Evolutionary conservation across 306 rosid species (phyloP), one percentile per base, ranked within the genome.

Genomic region (Corylus avellana): DNA sequence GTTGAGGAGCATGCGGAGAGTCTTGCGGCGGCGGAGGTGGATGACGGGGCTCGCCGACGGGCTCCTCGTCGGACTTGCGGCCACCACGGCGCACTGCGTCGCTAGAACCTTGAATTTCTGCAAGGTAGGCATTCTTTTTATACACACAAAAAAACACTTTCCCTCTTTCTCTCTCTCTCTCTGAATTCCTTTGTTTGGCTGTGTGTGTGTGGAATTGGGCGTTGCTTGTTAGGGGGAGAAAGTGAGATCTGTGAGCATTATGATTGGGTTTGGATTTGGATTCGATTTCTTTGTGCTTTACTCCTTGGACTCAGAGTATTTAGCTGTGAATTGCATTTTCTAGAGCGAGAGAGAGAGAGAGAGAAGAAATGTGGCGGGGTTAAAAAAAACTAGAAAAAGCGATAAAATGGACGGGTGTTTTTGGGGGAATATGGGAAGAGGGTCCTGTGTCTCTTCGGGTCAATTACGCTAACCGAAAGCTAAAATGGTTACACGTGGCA

Each of bases 71-170:
- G 96, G 92, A 73, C 97, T 90, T 50, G 81, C 85, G 76, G 97
- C 88, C 77, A 92, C 89, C 62, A 92, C 89, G 68, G 96, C 89
- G 74, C 97, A 93, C 79, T 86, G 90, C n/a, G 96, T 74, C 27
- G 98, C 98, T 16, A 93, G 73, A 74, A 88, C 90, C 94, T 88
- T 94, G 89, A 94, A 92, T 86, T 90, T 89, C 42, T 91, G 94
- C 69, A 92, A 84, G 12, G 91, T 86, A 1, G 91, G 87, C 96
- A 93, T 91, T 20, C 39, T 87, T 10, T 39, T 42, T 37, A 29
- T 63, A 35, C 12, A 63, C 46, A 14, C 4, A 35, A 12, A 32
- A 63, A 32, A 63, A 32, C 35, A 22, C 25, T 22, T 0, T 32
- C 35, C 1, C 2, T 11, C 42, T 37, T 12, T 12, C 7, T 56